phyloP scores from a whole-genome alignment of 2,329 filamentous ascomycete genomes.

The Pestalotiopsis sp. region DNA sequence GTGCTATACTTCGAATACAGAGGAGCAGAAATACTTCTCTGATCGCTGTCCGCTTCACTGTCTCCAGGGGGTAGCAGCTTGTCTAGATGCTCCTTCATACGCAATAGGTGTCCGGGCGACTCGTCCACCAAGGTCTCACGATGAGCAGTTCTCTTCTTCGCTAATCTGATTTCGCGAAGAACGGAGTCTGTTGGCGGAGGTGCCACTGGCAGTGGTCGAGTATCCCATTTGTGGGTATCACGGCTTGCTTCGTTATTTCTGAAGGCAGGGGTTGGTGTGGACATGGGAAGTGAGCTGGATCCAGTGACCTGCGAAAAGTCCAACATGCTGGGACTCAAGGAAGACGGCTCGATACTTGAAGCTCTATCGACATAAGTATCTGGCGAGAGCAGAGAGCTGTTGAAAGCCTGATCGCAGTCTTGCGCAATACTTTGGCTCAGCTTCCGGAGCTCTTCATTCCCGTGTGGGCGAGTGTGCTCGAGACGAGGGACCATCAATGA shows the following conservation, averaged over 20 bases:
- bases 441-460: slow-evolving; percentile 78
- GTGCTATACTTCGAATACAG: slow-evolving; percentile 44
- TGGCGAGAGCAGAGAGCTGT: slow-evolving; percentile 55
- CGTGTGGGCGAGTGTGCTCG: slow-evolving; percentile 29
- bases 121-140: slow-evolving; percentile 10
- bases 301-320: not conserved
- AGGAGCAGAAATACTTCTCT: slow-evolving; percentile 55
- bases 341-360: slow-evolving; percentile 16
- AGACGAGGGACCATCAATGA: slow-evolving; percentile 25
- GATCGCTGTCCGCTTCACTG: slow-evolving; percentile 36
- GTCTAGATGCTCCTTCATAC: slow-evolving; percentile 22
- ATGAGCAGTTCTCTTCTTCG: slow-evolving; percentile 22
- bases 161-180: slow-evolving; percentile 25
- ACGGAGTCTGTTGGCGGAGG: slow-evolving; percentile 40
- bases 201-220: slow-evolving; percentile 53
- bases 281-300: not conserved
- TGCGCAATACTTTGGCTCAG: slow-evolving; percentile 85
- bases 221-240: slow-evolving; percentile 40
- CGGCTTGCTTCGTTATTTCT: slow-evolving; percentile 7
- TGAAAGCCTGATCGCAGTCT: slow-evolving; percentile 92
- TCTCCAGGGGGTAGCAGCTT: slow-evolving; percentile 14
- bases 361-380: slow-evolving; percentile 19
- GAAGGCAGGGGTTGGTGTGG: slow-evolving; percentile 1
- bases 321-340: slow-evolving; percentile 10
- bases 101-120: slow-evolving; percentile 18